Conservation (phyloP, 345 rosid species). For the Eucalyptus regnans region DNA sequence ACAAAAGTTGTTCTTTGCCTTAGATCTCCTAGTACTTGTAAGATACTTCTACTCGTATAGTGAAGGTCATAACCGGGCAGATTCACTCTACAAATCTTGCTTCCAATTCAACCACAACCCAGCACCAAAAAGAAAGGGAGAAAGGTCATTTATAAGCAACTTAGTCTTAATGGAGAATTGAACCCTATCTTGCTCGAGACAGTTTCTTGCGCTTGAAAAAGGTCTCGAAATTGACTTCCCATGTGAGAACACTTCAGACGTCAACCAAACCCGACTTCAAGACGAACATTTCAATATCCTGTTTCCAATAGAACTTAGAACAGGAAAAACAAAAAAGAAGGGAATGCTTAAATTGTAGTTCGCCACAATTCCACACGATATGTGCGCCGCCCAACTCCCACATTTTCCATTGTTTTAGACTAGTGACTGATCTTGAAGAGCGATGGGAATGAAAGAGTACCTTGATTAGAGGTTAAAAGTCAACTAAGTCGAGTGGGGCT, state of each 20-base stretch:
- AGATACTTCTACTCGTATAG: background rate
- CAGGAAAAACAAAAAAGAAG: background rate
- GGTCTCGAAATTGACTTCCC: background rate
- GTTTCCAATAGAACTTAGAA: background rate
- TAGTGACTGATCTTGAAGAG: background rate
- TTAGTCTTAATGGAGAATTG: background rate
- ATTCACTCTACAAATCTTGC: background rate
- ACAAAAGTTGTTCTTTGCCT: background rate
- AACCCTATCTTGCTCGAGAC: background rate
- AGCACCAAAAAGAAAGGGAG: background rate
- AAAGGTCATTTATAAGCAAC: background rate
- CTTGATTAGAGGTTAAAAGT: background rate
- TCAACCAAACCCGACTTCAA: background rate
- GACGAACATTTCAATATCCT: background rate
- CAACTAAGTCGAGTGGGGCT: background rate
- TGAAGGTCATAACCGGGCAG: background rate
- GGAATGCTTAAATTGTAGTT: background rate
- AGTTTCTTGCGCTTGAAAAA: background rate
- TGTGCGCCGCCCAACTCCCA: background rate
- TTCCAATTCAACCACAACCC: background rate
- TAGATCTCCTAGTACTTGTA: background rate
- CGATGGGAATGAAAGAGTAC: fast-evolving
- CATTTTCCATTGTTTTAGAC: background rate
- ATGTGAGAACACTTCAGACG: background rate
- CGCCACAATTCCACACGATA: background rate